phyloP scores from a whole-genome alignment of 768 basidiomycete species.

The Pisolithus microcarpus region DNA sequence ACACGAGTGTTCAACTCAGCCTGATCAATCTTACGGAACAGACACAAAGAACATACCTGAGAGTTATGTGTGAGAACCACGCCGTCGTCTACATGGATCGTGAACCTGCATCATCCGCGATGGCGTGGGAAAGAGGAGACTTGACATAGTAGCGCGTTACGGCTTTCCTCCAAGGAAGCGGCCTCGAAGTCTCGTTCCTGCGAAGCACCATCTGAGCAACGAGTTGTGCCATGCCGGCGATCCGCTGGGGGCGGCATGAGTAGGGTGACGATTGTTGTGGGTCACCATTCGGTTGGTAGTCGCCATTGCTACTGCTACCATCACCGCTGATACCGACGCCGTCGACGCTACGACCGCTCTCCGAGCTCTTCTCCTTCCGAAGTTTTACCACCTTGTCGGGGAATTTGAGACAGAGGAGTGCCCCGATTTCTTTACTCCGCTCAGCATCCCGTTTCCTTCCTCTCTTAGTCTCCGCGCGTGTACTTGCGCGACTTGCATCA shows the following conservation, averaged over 20 bases:
- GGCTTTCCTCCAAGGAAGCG: slow-evolving; percentile 31
- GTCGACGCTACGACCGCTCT: not conserved
- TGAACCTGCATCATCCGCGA: slow-evolving; percentile 6
- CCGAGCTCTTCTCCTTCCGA: slow-evolving; percentile 16
- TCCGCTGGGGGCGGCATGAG: slow-evolving; percentile 15
- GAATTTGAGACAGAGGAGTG: slow-evolving; percentile 51
- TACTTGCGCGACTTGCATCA: slow-evolving; percentile 32
- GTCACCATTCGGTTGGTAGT: not conserved
- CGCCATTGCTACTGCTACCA: not conserved
- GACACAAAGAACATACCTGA: slow-evolving; percentile 3
- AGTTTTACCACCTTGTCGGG: slow-evolving; percentile 20
- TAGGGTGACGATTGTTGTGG: not conserved
- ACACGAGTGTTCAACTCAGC: not conserved
- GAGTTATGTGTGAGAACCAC: not conserved
- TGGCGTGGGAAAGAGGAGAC: slow-evolving; percentile 25
- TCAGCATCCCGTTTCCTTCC: slow-evolving; percentile 47
- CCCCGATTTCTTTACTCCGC: slow-evolving; percentile 46
- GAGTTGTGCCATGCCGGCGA: slow-evolving; percentile 33
- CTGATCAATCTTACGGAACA: not conserved
- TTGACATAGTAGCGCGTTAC: slow-evolving; percentile 17
- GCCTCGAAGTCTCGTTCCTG: slow-evolving; percentile 32
- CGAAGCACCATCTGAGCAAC: slow-evolving; percentile 44
- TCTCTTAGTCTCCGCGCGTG: slow-evolving; percentile 37
- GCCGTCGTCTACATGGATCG: not conserved
- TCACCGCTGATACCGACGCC: not conserved